Conservation (phyloP, 2,329 filamentous ascomycete genomes). For the Aspergillus transmontanensis region DNA sequence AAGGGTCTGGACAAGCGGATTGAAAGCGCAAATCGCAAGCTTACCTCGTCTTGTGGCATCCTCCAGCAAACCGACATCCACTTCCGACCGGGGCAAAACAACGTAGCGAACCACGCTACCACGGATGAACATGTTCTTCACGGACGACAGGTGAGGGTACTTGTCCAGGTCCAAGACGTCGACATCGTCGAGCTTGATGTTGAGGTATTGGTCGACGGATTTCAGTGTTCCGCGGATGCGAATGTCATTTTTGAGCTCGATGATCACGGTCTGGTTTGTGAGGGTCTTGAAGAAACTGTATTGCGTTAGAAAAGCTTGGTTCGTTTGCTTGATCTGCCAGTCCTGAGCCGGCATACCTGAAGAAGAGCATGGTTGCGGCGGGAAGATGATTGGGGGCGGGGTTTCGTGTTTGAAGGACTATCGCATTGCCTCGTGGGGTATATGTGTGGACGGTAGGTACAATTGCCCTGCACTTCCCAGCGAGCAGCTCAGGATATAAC, state of each 20-base stretch:
- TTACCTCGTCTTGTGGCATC: slow-evolving; percentile 86
- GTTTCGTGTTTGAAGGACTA: slow-evolving; percentile 3
- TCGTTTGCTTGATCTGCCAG: not conserved
- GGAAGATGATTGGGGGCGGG: slow-evolving; percentile 7
- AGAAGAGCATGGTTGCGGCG: slow-evolving; percentile 52
- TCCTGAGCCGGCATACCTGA: slow-evolving; percentile 44
- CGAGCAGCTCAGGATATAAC: not conserved
- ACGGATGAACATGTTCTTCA: slow-evolving; percentile 95
- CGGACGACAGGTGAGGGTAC: slow-evolving; percentile 87
- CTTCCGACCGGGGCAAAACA: slow-evolving; percentile 77
- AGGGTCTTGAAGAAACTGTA: slow-evolving; percentile 96
- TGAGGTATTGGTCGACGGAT: slow-evolving; percentile 97
- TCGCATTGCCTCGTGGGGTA: slow-evolving; percentile 13
- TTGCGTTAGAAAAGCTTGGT: not conserved
- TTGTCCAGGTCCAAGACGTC: slow-evolving; percentile 88
- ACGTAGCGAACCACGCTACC: slow-evolving; percentile 93
- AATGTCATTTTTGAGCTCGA: slow-evolving; percentile 99
- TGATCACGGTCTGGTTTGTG: slow-evolving; percentile 94
- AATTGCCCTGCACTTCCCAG: not conserved
- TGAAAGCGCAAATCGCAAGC: not conserved
- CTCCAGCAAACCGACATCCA: slow-evolving; percentile 84
- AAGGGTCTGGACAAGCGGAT: not conserved
- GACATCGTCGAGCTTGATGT: slow-evolving; percentile 98
- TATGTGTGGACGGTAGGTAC: not conserved
- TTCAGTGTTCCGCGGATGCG: slow-evolving; percentile 94